Evolutionary conservation across 495 filamentous ascomycete genomes (phyloP).

Genomic region (Trichoderma gamsii): DNA sequence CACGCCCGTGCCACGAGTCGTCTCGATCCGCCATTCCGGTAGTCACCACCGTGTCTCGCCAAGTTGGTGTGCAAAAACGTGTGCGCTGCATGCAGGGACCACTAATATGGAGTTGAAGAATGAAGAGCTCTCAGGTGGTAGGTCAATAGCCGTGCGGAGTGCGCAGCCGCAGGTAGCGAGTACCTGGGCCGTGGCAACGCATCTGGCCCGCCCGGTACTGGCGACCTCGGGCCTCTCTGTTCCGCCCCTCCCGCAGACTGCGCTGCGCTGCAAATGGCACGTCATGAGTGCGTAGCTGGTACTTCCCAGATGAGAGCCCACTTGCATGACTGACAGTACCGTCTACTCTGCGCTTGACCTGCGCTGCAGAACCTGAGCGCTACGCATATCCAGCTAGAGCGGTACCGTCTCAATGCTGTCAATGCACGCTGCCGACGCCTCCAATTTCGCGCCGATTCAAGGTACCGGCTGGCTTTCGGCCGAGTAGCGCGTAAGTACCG

Average conservation of each 20-base stretch:
- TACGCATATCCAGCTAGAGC: not conserved
- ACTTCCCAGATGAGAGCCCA: not conserved
- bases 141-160: not conserved
- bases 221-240: not conserved
- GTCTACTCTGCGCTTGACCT: not conserved
- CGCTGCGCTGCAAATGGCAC: not conserved
- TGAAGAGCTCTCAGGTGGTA: constrained; percentile 1
- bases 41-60: constrained; percentile 1
- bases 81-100: constrained; percentile 7
- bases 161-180: not conserved
- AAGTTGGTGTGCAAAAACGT: not conserved
- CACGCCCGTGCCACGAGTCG: not conserved
- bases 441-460: not conserved
- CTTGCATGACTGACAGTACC: not conserved
- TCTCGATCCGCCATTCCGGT: constrained; percentile 6
- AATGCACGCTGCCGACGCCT: not conserved
- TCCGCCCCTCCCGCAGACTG: not conserved
- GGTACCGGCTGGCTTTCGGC: not conserved
- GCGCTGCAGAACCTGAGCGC: not conserved
- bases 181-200: not conserved
- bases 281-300: not conserved
- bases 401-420: not conserved
- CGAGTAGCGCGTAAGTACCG: not conserved
- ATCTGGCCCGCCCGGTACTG: not conserved
- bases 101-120: not conserved